Evolutionary conservation across 768 basidiomycete genomes (phyloP).

Genomic region (Xerocomus brunneocitrinus): DNA sequence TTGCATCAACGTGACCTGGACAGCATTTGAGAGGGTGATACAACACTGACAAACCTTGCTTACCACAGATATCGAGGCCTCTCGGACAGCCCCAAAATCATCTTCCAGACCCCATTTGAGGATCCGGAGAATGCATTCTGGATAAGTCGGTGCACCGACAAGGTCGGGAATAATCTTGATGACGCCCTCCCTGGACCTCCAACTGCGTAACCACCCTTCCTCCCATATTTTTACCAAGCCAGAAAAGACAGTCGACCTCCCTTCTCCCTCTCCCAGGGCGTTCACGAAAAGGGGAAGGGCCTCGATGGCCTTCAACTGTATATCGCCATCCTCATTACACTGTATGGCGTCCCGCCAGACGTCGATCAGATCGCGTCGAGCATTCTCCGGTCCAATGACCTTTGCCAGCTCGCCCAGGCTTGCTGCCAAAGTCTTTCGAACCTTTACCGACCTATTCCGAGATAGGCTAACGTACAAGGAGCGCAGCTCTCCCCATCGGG

Average conservation of each 20-base stretch:
- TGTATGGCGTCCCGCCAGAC: slow-evolving; percentile 64
- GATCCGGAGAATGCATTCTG: slow-evolving; percentile 48
- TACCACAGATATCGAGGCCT: slow-evolving; percentile 64
- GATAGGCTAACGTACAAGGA: slow-evolving; percentile 64
- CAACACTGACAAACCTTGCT: slow-evolving; percentile 27
- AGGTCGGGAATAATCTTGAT: slow-evolving; percentile 54
- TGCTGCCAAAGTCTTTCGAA: slow-evolving; percentile 79
- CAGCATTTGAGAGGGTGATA: slow-evolving; percentile 10
- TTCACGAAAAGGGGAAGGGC: slow-evolving; percentile 53
- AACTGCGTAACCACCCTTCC: slow-evolving; percentile 55
- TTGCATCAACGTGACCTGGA: slow-evolving; percentile 49
- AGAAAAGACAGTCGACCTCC: slow-evolving; percentile 41
- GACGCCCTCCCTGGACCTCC: slow-evolving; percentile 78
- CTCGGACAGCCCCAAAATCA: slow-evolving; percentile 78
- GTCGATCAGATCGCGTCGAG: slow-evolving; percentile 61
- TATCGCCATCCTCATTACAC: slow-evolving; percentile 57
- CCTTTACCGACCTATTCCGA: slow-evolving; percentile 52
- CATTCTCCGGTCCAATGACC: slow-evolving; percentile 70
- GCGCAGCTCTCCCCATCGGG: slow-evolving; percentile 71
- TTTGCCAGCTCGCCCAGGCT: slow-evolving; percentile 86
- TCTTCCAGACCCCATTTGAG: slow-evolving; percentile 66
- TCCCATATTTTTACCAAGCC: slow-evolving; percentile 54
- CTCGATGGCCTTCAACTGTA: slow-evolving; percentile 69
- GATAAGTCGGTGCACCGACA: slow-evolving; percentile 38
- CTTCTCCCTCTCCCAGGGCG: slow-evolving; percentile 45